Percentiles rank a stretch among this genome's conserved stretches.
Evolutionary conservation across 352 stramenopile species (phyloP).

Genomic region (Phytophthora brassicae): DNA sequence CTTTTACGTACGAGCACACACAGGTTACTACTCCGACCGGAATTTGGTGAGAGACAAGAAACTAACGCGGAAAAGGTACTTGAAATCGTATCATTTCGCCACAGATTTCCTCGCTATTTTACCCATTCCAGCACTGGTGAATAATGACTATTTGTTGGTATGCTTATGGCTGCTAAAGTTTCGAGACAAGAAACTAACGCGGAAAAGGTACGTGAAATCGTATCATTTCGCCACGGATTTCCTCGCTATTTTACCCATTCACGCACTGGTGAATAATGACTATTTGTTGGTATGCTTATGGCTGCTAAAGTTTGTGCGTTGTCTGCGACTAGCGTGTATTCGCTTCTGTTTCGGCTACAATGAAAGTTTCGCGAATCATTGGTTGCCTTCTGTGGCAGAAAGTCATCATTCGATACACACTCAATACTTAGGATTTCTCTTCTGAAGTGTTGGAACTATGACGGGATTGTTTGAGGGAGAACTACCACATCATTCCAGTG

Average conservation of each 20-base stretch:
- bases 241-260: constrained; percentile 41
- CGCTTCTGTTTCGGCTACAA: constrained; percentile 67
- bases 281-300: constrained; percentile 30
- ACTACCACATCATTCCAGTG: constrained; percentile 39
- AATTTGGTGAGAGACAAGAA: constrained; percentile 54
- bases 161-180: constrained; percentile 43
- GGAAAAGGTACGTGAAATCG: constrained; percentile 53
- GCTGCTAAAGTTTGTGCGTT: constrained; percentile 47
- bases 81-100: constrained; percentile 47
- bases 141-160: constrained; percentile 25
- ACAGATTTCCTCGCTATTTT: constrained; percentile 56
- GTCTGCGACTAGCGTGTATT: constrained; percentile 49
- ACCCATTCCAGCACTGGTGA: constrained; percentile 5
- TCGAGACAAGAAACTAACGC: constrained; percentile 42
- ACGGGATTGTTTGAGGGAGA: constrained; percentile 74
- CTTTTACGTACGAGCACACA: constrained; percentile 58
- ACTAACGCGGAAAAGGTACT: constrained; percentile 46
- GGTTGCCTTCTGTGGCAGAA: constrained; percentile 40
- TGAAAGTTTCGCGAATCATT: constrained; percentile 43
- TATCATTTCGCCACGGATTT: constrained; percentile 49
- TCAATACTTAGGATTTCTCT: constrained; percentile 53
- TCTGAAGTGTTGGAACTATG: constrained; percentile 71
- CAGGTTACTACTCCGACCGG: constrained; percentile 58
- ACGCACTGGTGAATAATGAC: neutral
- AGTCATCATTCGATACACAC: constrained; percentile 30